Conservation (phyloP, 345 rosid species). For the Chamaenerion angustifolium region DNA sequence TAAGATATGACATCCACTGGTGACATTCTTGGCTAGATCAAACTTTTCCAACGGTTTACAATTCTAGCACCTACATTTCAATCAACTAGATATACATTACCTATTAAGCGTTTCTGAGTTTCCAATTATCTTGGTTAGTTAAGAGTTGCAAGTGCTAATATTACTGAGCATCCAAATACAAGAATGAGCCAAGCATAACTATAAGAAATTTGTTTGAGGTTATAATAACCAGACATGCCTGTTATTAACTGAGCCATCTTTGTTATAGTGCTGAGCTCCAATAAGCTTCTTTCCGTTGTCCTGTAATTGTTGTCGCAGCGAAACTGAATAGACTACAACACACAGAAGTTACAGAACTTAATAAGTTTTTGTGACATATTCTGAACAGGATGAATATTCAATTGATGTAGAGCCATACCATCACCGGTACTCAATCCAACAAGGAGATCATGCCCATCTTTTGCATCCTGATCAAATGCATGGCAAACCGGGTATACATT, state of each 20-base stretch:
- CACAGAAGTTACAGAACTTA: slow-evolving; percentile 16
- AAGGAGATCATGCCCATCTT: slow-evolving; percentile 97
- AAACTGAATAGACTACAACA: slow-evolving; percentile 86
- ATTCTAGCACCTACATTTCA: too few relatives aligned
- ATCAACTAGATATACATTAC: too few relatives aligned
- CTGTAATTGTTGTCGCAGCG: slow-evolving; percentile 94
- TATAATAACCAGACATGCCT: not conserved
- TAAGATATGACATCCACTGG: too few relatives aligned
- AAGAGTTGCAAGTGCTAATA: too few relatives aligned
- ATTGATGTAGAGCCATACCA: slow-evolving; percentile 36
- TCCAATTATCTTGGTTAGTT: too few relatives aligned
- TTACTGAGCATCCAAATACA: too few relatives aligned
- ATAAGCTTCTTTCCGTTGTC: slow-evolving; percentile 93
- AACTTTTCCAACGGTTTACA: too few relatives aligned
- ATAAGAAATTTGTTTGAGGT: not conserved
- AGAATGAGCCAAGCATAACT: too few relatives aligned
- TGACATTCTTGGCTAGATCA: too few relatives aligned
- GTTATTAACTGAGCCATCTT: slow-evolving; percentile 76
- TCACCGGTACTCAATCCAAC: slow-evolving; percentile 90
- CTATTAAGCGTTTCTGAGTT: too few relatives aligned
- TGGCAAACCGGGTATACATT: slow-evolving; percentile 91
- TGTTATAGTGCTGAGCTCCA: slow-evolving; percentile 89
- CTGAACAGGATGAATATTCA: slow-evolving; percentile 1
- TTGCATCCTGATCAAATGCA: slow-evolving; percentile 86
- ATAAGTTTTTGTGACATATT: slow-evolving; percentile 8